Evolutionary conservation across 352 stramenopile genomes (phyloP).

Genomic region (Nothophytophthora sp.): DNA sequence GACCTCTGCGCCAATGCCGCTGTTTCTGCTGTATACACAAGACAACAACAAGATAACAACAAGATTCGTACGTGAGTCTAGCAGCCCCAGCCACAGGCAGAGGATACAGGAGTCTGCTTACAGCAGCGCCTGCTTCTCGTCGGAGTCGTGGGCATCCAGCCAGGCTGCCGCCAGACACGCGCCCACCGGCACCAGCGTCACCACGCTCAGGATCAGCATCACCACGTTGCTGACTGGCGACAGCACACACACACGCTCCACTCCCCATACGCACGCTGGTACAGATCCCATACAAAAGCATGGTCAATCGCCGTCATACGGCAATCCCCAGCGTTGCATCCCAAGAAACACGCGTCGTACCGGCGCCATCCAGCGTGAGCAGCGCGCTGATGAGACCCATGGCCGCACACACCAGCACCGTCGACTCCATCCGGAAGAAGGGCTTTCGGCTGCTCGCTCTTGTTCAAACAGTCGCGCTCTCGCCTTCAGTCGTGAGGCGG

Average conservation of each 20-base stretch:
- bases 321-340: no score
- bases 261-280: conserved; percentile 37
- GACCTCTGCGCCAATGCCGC: neutral
- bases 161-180: conserved; percentile 39
- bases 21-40: no score
- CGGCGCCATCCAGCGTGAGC: conserved; percentile 38
- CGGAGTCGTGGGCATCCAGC: conserved; percentile 24
- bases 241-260: conserved; percentile 40
- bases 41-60: neutral
- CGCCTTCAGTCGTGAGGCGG: no score
- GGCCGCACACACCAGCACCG: conserved; percentile 44
- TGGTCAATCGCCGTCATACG: no score
- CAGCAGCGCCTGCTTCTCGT: conserved; percentile 35
- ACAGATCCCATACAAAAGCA: no score
- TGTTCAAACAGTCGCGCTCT: no score
- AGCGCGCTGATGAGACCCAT: conserved; percentile 39
- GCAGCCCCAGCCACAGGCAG: neutral
- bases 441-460: no score
- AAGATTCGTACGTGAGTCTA: neutral
- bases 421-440: conserved; percentile 70
- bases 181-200: conserved; percentile 44
- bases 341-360: conserved; percentile 15
- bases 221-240: conserved; percentile 51
- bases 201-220: conserved; percentile 55
- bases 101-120: conserved; percentile 8